Evolutionary conservation across 2,329 filamentous ascomycete genomes (phyloP), one percentile per base, ranked within the genome.

Genomic region (Didymosphaeria variabile): DNA sequence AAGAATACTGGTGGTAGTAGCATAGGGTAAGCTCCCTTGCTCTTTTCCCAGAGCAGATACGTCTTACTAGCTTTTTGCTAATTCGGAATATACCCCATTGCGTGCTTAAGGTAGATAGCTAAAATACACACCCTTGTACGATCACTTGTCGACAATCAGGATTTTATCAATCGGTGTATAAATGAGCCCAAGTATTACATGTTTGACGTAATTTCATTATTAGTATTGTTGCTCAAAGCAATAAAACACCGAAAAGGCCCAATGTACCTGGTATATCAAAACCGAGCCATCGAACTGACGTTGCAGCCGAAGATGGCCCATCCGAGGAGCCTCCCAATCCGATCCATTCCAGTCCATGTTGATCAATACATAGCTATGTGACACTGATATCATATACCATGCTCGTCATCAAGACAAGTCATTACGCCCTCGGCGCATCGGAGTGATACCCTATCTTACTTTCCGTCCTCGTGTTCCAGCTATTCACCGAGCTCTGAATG

Each of bases 21-120:
- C 49, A 47, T 29, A 76, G 69, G 72, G 75, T 77, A 77, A 77
- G 74, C 72, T 72, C 68, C 66, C 66, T 70, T 36, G 62, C 64
- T 67, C 69, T 63, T 57, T 64, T 58, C 61, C 57, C 52, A 57
- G 68, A 70, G 67, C 72, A 73, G 72, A 74, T 74, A 72, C 69
- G 52, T 59, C 71, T 68, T 72, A 66, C 72, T 74, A 66, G 72
- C 72, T 66, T 69, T 17, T 71, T 65, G 75, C 75, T 77, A 76
- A 77, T 73, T 59, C 58, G 58, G 36, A 60, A 44, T n/a, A 58
- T 54, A 29, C 44, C 23, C 38, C 32, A 15, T 53, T 21, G 23
- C 26, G 34, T 8, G 45, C 61, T 53, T 54, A 5, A 67, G 60
- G 58, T 52, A 63, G 64, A 54, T 23, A 54, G 26, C n/a, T 15